Evolutionary conservation across 805 yeast genomes (phyloP).

Genomic region (Kuraishia piskuri): DNA sequence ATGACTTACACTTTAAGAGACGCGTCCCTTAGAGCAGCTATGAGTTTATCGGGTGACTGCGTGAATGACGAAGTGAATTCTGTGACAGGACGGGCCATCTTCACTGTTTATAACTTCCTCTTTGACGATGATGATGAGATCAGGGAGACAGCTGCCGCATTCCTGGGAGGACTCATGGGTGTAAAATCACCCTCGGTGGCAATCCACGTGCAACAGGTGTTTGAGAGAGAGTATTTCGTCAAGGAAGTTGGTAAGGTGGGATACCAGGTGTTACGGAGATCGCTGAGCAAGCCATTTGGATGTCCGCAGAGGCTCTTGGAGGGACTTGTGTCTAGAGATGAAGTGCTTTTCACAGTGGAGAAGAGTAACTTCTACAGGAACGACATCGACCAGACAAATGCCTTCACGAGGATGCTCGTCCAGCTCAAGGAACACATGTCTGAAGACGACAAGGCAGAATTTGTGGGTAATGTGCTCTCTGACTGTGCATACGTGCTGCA

Average conservation of each 20-base stretch:
- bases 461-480: neutral
- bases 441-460: neutral
- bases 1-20: neutral
- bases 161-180: constrained; percentile 24
- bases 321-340: constrained; percentile 15
- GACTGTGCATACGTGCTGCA: neutral
- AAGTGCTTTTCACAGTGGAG: constrained; percentile 56
- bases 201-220: constrained; percentile 19
- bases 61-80: too few species aligned
- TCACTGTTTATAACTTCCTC: constrained; percentile 26
- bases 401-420: constrained; percentile 13
- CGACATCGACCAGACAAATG: constrained; percentile 22
- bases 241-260: neutral
- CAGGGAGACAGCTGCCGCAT: constrained; percentile 36
- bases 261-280: neutral
- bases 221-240: constrained; percentile 6
- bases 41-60: neutral
- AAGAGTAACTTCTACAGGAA: constrained; percentile 59
- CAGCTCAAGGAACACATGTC: neutral
- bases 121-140: constrained; percentile 64
- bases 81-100: neutral
- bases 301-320: constrained; percentile 5
- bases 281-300: neutral
- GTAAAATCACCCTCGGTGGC: constrained; percentile 19
- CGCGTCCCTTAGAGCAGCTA: neutral